phyloP scores from a whole-genome alignment of 306 rosid species.

The Cicer chorassanicum region DNA sequence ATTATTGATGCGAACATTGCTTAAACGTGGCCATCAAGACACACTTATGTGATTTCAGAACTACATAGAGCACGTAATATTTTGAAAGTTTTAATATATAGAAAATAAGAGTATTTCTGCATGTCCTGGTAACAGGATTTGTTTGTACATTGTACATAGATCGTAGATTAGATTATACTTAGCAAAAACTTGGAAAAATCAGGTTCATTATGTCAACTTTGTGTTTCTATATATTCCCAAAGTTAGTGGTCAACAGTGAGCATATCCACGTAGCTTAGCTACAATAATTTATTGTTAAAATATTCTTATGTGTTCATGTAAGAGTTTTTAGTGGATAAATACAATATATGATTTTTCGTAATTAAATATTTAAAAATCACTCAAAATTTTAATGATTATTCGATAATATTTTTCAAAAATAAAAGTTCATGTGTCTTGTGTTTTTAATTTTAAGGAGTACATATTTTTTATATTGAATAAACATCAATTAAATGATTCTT shows the following conservation, averaged over 20 bases:
- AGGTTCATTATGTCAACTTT: too few species aligned
- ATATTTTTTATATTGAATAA: too few species aligned
- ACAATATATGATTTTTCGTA: too few species aligned
- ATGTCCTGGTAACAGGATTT: slow-evolving; percentile 20
- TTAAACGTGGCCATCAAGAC: not conserved
- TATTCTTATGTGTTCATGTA: not conserved
- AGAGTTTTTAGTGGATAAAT: too few species aligned
- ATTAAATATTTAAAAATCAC: too few species aligned
- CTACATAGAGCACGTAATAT: slow-evolving; percentile 44
- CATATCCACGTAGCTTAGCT: slow-evolving; percentile 2
- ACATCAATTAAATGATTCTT: too few species aligned
- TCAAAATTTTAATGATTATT: too few species aligned
- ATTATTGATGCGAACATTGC: slow-evolving; percentile 42
- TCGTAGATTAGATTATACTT: slow-evolving; percentile 44
- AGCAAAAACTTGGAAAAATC: not conserved
- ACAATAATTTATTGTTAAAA: slow-evolving; percentile 5
- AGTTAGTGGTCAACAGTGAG: not conserved
- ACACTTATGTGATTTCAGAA: slow-evolving; percentile 7
- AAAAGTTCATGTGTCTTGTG: too few species aligned
- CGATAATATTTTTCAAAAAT: too few species aligned
- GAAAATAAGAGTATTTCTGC: slow-evolving; percentile 27
- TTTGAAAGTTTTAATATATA: slow-evolving; percentile 24
- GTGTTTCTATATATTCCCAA: too few species aligned
- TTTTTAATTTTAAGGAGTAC: too few species aligned
- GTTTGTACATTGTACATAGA: slow-evolving; percentile 26